These are phyloP conservation scores for Leishmania arabica DNA, from an alignment of 208 protist species.

Conservation along the genomic window DNA sequence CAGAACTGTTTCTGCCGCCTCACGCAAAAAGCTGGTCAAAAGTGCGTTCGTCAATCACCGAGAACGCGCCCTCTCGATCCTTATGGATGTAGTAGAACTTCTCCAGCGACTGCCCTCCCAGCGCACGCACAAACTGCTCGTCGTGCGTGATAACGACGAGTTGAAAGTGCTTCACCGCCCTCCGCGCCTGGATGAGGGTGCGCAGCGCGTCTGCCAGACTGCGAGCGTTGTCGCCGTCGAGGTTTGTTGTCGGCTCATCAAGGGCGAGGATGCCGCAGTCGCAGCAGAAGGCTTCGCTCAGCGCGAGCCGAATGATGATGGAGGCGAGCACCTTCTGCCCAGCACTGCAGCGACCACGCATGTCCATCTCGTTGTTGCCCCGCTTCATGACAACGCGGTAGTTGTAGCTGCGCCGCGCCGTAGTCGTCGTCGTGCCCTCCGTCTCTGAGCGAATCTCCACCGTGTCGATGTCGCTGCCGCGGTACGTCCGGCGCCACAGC, in stretches of 20 bases:
- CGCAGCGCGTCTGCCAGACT: slow-evolving; percentile 83
- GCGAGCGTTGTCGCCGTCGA: slow-evolving; percentile 96
- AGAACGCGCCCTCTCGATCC: slow-evolving; percentile 89
- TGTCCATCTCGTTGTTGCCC: slow-evolving; percentile 96
- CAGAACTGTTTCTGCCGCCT: neutral
- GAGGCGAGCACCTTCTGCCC: slow-evolving; percentile 99
- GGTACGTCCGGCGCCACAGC: slow-evolving; percentile 98
- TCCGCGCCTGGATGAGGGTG: slow-evolving; percentile 80
- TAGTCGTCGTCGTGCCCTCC: slow-evolving; percentile 71
- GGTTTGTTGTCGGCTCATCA: slow-evolving; percentile 99
- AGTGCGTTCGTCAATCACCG: slow-evolving; percentile 86
- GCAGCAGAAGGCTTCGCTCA: slow-evolving; percentile 99
- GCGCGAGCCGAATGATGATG: slow-evolving; percentile 98
- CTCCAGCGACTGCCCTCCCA: slow-evolving; percentile 83
- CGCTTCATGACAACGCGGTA: slow-evolving; percentile 97
- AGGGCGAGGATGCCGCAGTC: slow-evolving; percentile 99
- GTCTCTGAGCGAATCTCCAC: slow-evolving; percentile 97
- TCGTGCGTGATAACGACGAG: slow-evolving; percentile 99
- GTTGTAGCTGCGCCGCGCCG: slow-evolving; percentile 76
- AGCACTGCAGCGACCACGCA: slow-evolving; percentile 98
- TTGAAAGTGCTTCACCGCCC: slow-evolving; percentile 95
- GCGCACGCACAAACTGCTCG: slow-evolving; percentile 97
- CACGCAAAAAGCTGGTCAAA: slow-evolving; percentile 87
- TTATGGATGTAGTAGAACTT: slow-evolving; percentile 92
- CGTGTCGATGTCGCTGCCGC: slow-evolving; percentile 97